These are phyloP conservation scores for Candida bentonensis DNA, from an alignment of 805 yeast species.

Conservation along the genomic window DNA sequence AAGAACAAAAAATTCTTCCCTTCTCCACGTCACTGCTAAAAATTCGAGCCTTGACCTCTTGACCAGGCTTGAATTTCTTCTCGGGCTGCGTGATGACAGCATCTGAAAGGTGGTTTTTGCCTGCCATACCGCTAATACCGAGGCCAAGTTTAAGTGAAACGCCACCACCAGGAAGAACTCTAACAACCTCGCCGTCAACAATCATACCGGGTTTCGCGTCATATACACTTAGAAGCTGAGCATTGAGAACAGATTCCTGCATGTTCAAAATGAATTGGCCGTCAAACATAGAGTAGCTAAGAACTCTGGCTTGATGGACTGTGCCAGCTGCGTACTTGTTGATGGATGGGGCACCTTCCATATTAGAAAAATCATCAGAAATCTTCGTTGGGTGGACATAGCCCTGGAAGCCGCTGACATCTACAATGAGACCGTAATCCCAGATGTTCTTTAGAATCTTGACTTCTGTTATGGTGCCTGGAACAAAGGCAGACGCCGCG, in stretches of 20 bases:
- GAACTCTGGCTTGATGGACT: slow-evolving; percentile 59
- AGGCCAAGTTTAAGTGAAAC: slow-evolving; percentile 52
- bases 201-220: slow-evolving; percentile 70
- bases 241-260: slow-evolving; percentile 48
- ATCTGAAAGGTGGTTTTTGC: slow-evolving; percentile 68
- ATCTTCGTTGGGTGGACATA: slow-evolving; percentile 68
- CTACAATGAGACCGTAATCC: slow-evolving; percentile 22
- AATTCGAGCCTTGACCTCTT: slow-evolving; percentile 49
- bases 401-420: slow-evolving; percentile 43
- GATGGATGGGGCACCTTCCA: slow-evolving; percentile 18
- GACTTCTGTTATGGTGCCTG: slow-evolving; percentile 57
- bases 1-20: slow-evolving; percentile 46
- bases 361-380: slow-evolving; percentile 22
- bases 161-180: slow-evolving; percentile 50
- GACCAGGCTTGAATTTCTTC: slow-evolving; percentile 76
- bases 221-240: slow-evolving; percentile 48
- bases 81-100: slow-evolving; percentile 78
- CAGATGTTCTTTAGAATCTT: slow-evolving; percentile 31
- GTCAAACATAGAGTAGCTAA: slow-evolving; percentile 57
- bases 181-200: slow-evolving; percentile 40
- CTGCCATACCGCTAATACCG: slow-evolving; percentile 55
- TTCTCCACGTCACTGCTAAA: slow-evolving; percentile 19
- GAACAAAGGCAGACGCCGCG: slow-evolving; percentile 53
- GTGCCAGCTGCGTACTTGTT: slow-evolving; percentile 43
- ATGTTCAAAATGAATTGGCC: slow-evolving; percentile 52